Conservation (phyloP, 2,329 filamentous ascomycete species). For the Nakataea oryzae region DNA sequence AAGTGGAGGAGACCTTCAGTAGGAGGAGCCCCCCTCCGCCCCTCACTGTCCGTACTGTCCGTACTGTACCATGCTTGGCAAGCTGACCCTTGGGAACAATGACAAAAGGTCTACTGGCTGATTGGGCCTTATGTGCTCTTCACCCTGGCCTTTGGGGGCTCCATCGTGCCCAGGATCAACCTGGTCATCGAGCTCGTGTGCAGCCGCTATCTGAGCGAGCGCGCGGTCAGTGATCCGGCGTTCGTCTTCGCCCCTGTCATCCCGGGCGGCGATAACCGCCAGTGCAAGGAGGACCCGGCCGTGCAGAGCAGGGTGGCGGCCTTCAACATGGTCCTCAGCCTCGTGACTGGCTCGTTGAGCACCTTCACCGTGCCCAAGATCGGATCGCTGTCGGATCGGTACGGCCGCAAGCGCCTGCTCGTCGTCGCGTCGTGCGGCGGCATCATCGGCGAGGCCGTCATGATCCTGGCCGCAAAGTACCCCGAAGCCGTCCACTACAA, state of each 20-base stretch:
- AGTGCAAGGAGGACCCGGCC: slow-evolving; percentile 52
- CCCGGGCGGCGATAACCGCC: slow-evolving; percentile 59
- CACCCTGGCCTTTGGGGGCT: slow-evolving; percentile 76
- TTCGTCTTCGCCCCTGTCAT: slow-evolving; percentile 54
- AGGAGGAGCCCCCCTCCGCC: slow-evolving; percentile 20
- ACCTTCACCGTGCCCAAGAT: slow-evolving; percentile 75
- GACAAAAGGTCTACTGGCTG: slow-evolving; percentile 65
- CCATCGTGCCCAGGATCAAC: slow-evolving; percentile 79
- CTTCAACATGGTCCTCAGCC: slow-evolving; percentile 66
- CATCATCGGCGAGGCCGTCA: slow-evolving; percentile 63
- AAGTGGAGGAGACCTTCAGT: slow-evolving; percentile 56
- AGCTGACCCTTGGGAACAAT: slow-evolving; percentile 14
- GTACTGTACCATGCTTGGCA: background rate
- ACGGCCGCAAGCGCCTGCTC: slow-evolving; percentile 68
- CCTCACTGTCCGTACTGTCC: background rate
- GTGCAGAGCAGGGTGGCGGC: slow-evolving; percentile 68
- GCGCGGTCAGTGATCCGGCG: slow-evolving; percentile 44
- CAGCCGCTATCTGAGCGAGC: slow-evolving; percentile 67
- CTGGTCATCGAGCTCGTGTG: slow-evolving; percentile 79
- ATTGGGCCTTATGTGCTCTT: slow-evolving; percentile 71
- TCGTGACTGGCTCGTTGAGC: slow-evolving; percentile 67
- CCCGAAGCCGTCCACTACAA: slow-evolving; percentile 65
- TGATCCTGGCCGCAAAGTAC: slow-evolving; percentile 66
- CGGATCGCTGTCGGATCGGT: slow-evolving; percentile 76
- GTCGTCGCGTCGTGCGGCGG: slow-evolving; percentile 65